Evolutionary conservation across 2,329 filamentous ascomycete species (phyloP).

Genomic region (Thelonectria blattea): DNA sequence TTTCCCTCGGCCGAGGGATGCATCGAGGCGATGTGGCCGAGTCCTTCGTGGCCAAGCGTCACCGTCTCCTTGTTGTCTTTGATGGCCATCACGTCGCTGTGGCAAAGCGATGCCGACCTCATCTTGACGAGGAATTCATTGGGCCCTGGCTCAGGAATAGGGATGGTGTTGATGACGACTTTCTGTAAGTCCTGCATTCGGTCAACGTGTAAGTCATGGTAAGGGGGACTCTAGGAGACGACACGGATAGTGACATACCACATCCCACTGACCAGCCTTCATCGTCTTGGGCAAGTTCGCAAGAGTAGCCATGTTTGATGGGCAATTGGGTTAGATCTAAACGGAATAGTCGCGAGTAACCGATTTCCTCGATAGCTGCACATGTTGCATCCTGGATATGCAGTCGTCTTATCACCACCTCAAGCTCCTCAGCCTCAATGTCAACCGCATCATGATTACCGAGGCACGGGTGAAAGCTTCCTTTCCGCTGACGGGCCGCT

Average conservation of each 20-base stretch:
- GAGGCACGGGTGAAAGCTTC: constrained; percentile 17
- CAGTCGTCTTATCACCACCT: constrained; percentile 3
- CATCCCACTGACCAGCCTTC: constrained; percentile 26
- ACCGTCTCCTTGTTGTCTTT: constrained; percentile 26
- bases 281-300: constrained; percentile 11
- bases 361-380: background rate
- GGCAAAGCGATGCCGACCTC: constrained; percentile 44
- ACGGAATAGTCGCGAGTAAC: no score
- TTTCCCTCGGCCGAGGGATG: constrained; percentile 43
- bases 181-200: constrained; percentile 30
- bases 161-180: constrained; percentile 48
- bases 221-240: no score
- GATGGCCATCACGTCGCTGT: constrained; percentile 38
- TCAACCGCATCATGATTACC: background rate
- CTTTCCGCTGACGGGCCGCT: background rate
- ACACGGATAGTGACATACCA: constrained; percentile 8
- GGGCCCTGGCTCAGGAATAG: constrained; percentile 49
- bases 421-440: background rate
- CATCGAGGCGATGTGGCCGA: constrained; percentile 49
- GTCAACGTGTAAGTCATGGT: background rate
- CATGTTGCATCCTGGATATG: background rate
- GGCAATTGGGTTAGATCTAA: background rate
- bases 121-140: constrained; percentile 49
- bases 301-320: constrained; percentile 5
- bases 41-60: constrained; percentile 53